Evolutionary conservation across 352 stramenopile genomes (phyloP), one percentile per base, ranked within the genome.

Genomic region (Globisporangium uncinulatum): DNA sequence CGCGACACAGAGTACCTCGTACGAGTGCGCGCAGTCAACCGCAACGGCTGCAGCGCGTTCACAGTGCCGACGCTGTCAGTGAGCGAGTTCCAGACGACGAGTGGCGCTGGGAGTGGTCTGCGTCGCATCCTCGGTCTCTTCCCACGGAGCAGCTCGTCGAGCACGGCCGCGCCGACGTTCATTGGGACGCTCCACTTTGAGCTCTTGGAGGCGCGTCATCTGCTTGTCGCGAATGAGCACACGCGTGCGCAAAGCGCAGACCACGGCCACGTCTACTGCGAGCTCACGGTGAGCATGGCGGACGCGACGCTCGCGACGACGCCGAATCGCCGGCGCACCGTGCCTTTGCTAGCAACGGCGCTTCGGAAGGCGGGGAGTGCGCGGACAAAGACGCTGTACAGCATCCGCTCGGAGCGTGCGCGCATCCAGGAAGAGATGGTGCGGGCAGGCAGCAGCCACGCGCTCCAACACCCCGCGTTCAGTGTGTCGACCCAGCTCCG

Each of bases 131-230:
- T 51, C 10, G 55, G 48, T 14, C 60, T 63, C 9, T 63, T 75
- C 6, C 55, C 55, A 14, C 46, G 47, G 11, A 49, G 46, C 20
- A 53, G 17, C 36, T 63, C 29, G n/a, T 6, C 46, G 9, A 19
- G 11, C 7, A 11, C 34, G 1, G 15, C 20, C 31, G 44, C 66
- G 31, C 61, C 71, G 32, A 52, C 70, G 20, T 89, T 89, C 44
- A 86, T 89, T 20, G 79, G 79, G 19, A 74, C 78, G 41, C 21
- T 89, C 17, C 58, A 82, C 19, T 69, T 89, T 17, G 79, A 89
- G 39, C 31, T 89, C 1, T 59, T 89, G 7, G 79, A 87, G 43
- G 76, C 73, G 17, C 59, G 76, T 14, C 63, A 65, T 21, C 47
- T 79, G 29, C 60, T 45, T 15, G 57, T 61, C 3, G 37, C 51